Evolutionary conservation across 495 filamentous ascomycete species (phyloP).

Genomic region (Trichoderma reesei): DNA sequence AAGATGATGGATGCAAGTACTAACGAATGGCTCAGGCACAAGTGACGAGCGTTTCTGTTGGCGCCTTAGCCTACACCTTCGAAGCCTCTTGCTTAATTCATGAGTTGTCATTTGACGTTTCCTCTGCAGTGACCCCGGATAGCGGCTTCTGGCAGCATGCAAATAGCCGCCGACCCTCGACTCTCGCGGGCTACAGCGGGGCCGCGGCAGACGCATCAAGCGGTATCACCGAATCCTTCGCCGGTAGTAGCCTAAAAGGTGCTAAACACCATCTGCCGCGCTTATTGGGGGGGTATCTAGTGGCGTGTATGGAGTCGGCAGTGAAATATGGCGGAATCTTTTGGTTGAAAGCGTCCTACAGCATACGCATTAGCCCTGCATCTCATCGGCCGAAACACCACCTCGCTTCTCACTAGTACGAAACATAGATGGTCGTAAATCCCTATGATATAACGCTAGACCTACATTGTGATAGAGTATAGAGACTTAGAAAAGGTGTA

Average conservation of each 20-base stretch:
- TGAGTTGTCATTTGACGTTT: too few relatives aligned
- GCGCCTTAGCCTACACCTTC: too few relatives aligned
- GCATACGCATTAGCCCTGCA: neutral
- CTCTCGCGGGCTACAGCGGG: neutral
- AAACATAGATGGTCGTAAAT: too few relatives aligned
- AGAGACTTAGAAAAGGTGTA: too few relatives aligned
- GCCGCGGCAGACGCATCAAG: neutral
- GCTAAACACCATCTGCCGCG: neutral
- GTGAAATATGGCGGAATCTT: neutral
- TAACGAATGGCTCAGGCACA: too few relatives aligned
- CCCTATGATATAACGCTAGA: too few relatives aligned
- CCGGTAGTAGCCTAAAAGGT: neutral
- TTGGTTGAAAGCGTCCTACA: neutral
- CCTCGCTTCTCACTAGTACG: too few relatives aligned
- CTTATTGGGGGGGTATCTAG: neutral
- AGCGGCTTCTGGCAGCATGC: neutral
- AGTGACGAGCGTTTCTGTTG: too few relatives aligned
- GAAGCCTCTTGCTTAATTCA: too few relatives aligned
- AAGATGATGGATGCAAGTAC: too few relatives aligned
- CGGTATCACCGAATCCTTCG: neutral
- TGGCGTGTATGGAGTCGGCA: neutral
- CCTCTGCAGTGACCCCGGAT: too few relatives aligned
- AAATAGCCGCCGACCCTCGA: neutral
- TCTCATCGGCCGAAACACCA: neutral
- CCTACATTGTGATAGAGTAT: too few relatives aligned